Evolutionary conservation across 495 filamentous ascomycete species (phyloP), one percentile per base, ranked within the genome.

Genomic region (Tetracladium marchalianum): DNA sequence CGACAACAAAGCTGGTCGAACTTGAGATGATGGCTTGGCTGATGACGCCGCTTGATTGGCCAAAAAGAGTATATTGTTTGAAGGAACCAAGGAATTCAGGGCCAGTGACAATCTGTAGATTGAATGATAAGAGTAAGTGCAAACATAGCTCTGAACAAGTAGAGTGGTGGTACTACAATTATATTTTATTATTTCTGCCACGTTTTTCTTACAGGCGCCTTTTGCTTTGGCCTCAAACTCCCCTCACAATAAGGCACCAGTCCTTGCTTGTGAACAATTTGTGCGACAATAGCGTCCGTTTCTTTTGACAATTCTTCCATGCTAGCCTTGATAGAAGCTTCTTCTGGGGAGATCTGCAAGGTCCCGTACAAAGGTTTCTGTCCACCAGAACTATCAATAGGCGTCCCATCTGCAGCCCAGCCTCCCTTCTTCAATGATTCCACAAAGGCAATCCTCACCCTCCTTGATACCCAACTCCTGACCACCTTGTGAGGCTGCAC

Each of bases 341-440:
- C 12, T 12, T 39, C n/a, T 13, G 43, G 40, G 12, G 24, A 24
- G 11, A 58, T n/a, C 16, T 35, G 16, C 15, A 27, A 44, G 4
- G 55, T 49, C 5, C 51, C 55, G 19, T 46, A 31, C 34, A 52
- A 31, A 33, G 46, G 31, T 31, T 48, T 18, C 12, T 31, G 12
- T 8, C 3, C 35, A 1, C 15, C 41, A 3, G 16, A 19, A 5
- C 37, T 37, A 7, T 31, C 41, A 24, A 61, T 32, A 17, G 31
- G 35, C 31, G 52, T 67, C 15, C 83, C 83, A 17, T 71, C 50
- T n/a, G 52, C 41, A 55, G 77, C 72, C 51, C 72, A 80, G 1
- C 81, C 81, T 40, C 61, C 67, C 31, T 59, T 67, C 47, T 61
- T 68, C 51, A 89, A 62, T 13, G 72, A 74, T 39, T 75, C 65